Evolutionary conservation across 1,139 yeast species (phyloP), one percentile per base, ranked within the genome.

Genomic region (Pichia sp.): DNA sequence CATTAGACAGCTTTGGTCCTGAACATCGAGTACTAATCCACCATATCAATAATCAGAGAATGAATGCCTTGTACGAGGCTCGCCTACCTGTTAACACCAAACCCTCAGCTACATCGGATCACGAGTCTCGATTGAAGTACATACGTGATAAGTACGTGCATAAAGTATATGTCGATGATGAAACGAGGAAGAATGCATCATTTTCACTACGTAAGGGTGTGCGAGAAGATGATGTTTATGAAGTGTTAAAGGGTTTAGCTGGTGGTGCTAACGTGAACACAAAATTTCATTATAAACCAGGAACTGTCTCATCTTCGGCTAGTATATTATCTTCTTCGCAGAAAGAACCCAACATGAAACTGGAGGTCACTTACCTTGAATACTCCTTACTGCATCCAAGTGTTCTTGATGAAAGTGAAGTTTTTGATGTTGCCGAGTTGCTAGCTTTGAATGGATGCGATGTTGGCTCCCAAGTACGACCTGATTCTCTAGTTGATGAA

Each of bases 361-460:
- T 55, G 18, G 60, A 60, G 18, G 59, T 74, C 8, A 49, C 73
- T 1, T 51, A 78, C n/a, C 68, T 78, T 45, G 84, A 77, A 48
- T 77, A 77, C 48, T 72, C 86, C 0, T 55, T 80, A 29, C 57
- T 74, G 13, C 77, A 78, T 43, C 64, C 54, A 38, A 50, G 42
- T 1, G 40, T 49, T 2, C 46, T 48, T 8, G 46, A 53, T 13
- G 42, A 39, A 3, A 32, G 27, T 7, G 39, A 40, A 14, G 37
- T 69, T 38, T 87, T 80, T 58, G 78, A 81, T n/a, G 62, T 83
- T 17, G 76, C 94, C 0, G 96, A 87, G 52, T 63, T 85, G 26
- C 61, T 88, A 12, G 50, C 80, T 4, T 66, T 82, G 43, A 83
- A 84, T 55, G 93, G 94, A 12, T 68, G 66, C 47, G 61, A 48